Evolutionary conservation across 371 early-diverging fungal genomes (phyloP).

Genomic region (Dipsacomyces acuminosporus): DNA sequence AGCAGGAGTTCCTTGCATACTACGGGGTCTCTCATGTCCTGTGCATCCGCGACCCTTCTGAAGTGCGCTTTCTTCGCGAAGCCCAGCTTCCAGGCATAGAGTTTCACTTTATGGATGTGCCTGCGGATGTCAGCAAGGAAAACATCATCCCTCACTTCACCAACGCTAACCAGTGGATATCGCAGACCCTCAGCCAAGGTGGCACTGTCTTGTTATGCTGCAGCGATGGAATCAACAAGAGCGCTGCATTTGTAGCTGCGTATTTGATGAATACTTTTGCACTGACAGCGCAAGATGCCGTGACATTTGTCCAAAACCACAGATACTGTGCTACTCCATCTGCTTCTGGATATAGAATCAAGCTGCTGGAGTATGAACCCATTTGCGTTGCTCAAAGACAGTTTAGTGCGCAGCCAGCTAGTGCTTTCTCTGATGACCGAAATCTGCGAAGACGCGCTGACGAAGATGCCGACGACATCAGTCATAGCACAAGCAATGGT

Average conservation of each 20-base stretch:
- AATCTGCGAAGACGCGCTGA: too few species aligned
- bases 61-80: slow-evolving; percentile 49
- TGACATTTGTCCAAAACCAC: slow-evolving; percentile 73
- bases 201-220: slow-evolving; percentile 77
- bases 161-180: slow-evolving; percentile 55
- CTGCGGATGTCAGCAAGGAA: slow-evolving; percentile 59
- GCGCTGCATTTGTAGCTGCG: slow-evolving; percentile 83
- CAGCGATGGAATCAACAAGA: slow-evolving; percentile 79
- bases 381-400: slow-evolving; percentile 26
- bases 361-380: slow-evolving; percentile 37
- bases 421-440: too few species aligned
- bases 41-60: slow-evolving; percentile 63
- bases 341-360: slow-evolving; percentile 32
- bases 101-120: slow-evolving; percentile 51
- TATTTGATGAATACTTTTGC: slow-evolving; percentile 74
- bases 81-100: slow-evolving; percentile 24
- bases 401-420: background rate
- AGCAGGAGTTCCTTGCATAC: slow-evolving; percentile 51
- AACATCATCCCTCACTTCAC: slow-evolving; percentile 77
- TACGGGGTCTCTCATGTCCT: slow-evolving; percentile 70
- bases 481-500: too few species aligned
- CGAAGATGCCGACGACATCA: too few species aligned
- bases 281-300: slow-evolving; percentile 64
- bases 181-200: slow-evolving; percentile 49
- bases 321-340: slow-evolving; percentile 60